phyloP scores from a whole-genome alignment of 192 early-diverging fungal species.

The Backusella liffmaniae region DNA sequence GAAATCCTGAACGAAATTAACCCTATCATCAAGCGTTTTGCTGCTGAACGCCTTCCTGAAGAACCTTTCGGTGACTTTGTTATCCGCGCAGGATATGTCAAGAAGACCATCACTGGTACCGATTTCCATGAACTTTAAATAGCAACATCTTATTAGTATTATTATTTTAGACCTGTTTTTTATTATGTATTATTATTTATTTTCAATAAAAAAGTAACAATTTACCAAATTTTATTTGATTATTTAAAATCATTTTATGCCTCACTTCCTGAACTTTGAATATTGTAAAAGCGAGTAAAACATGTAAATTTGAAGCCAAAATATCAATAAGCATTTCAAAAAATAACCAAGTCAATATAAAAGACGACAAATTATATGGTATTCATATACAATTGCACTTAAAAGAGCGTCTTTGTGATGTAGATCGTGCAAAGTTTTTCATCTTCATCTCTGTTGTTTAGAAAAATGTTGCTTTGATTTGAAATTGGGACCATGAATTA shows the following conservation, averaged over 20 bases:
- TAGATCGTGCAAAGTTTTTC: not conserved
- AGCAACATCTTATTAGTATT: not conserved
- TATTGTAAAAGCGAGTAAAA: too few species aligned
- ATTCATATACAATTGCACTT: not conserved
- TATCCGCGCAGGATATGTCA: constrained; percentile 84
- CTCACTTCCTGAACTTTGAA: too few species aligned
- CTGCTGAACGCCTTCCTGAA: constrained; percentile 61
- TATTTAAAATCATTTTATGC: not conserved
- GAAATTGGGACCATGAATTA: not conserved
- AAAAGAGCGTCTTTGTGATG: not conserved
- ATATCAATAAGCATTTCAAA: too few species aligned
- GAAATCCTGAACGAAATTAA: constrained; percentile 79
- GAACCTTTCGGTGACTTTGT: constrained; percentile 97
- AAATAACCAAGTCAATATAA: too few species aligned
- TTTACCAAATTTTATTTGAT: not conserved
- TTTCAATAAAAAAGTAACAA: constrained; percentile 6
- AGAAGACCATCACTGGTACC: constrained; percentile 70
- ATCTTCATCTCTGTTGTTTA: not conserved
- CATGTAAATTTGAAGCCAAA: too few species aligned
- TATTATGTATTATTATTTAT: constrained; percentile 9
- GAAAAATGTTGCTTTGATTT: not conserved
- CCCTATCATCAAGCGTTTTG: constrained; percentile 83
- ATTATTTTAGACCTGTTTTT: constrained; percentile 10
- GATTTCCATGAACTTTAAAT: constrained; percentile 72
- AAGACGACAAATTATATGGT: not conserved